Evolutionary conservation across 805 yeast species (phyloP).

Genomic region (Metschnikowia kunwiensis): DNA sequence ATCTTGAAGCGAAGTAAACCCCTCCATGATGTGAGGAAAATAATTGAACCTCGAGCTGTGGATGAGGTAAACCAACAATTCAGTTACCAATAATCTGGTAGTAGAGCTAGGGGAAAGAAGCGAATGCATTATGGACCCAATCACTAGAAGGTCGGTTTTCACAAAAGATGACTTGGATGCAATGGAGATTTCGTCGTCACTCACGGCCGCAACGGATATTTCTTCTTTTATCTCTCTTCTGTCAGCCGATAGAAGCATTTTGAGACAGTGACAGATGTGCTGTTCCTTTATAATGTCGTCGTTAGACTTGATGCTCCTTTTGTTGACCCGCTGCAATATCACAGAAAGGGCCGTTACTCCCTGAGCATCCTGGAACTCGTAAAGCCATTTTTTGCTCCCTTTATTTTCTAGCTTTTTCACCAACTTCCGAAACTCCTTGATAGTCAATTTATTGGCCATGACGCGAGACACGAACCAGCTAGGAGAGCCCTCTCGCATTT

Average conservation of each 20-base stretch:
- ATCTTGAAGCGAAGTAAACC: conserved; percentile 35
- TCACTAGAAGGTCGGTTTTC: conserved; percentile 31
- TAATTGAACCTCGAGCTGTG: conserved; percentile 21
- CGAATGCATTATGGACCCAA: conserved; percentile 37
- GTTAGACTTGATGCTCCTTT: conserved; percentile 42
- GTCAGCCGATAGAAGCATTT: conserved; percentile 30
- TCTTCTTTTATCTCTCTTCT: conserved; percentile 13
- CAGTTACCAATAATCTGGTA: conserved; percentile 40
- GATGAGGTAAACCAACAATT: conserved; percentile 37
- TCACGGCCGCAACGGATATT: conserved; percentile 4
- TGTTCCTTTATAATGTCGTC: conserved; percentile 43
- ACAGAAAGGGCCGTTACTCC: conserved; percentile 44
- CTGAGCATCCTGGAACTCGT: conserved; percentile 35
- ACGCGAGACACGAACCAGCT: conserved; percentile 40
- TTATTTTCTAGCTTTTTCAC: conserved; percentile 32
- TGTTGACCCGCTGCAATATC: conserved; percentile 36
- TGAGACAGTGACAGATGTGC: conserved; percentile 37
- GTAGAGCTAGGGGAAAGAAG: conserved; percentile 39
- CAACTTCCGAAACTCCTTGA: conserved; percentile 34
- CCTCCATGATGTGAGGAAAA: conserved; percentile 28
- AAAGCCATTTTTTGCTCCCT: conserved; percentile 28
- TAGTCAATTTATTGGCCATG: conserved; percentile 31
- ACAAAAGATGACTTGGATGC: conserved; percentile 8
- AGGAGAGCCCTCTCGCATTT: conserved; percentile 37
- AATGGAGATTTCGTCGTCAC: conserved; percentile 11